Evolutionary conservation across 2,329 filamentous ascomycete species (phyloP).

Genomic region (Cercospora sp.): DNA sequence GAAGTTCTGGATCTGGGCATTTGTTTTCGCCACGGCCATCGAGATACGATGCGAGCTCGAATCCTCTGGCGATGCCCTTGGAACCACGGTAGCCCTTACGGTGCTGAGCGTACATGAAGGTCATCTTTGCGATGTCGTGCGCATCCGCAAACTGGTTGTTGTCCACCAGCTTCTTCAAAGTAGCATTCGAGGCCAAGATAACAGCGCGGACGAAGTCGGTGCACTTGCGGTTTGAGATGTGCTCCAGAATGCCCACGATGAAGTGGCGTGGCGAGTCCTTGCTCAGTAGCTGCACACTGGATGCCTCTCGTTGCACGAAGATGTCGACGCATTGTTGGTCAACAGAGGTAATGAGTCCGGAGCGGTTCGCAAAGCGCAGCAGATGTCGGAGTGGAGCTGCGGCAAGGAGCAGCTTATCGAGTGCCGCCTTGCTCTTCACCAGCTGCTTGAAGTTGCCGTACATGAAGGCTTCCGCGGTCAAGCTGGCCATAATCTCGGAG

Average conservation of each 20-base stretch:
- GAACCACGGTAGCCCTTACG: constrained; percentile 46
- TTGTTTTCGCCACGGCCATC: constrained; percentile 45
- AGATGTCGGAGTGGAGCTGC: constrained; percentile 44
- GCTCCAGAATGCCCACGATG: constrained; percentile 45
- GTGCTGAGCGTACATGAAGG: constrained; percentile 46
- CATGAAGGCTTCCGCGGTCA: constrained; percentile 36
- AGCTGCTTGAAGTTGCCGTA: constrained; percentile 44
- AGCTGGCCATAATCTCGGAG: constrained; percentile 42
- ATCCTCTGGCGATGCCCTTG: constrained; percentile 46
- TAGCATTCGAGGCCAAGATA: constrained; percentile 43
- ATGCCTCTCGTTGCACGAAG: constrained; percentile 41
- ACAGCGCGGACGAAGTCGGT: constrained; percentile 45
- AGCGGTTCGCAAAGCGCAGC: constrained; percentile 37
- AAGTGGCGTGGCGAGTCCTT: constrained; percentile 38
- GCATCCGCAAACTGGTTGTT: constrained; percentile 45
- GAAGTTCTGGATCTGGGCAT: constrained; percentile 39
- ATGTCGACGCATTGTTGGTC: constrained; percentile 30
- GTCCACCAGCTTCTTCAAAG: constrained; percentile 41
- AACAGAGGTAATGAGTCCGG: constrained; percentile 42
- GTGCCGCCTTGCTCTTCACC: constrained; percentile 31
- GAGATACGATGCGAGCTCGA: constrained; percentile 49
- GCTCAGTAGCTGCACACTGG: constrained; percentile 37
- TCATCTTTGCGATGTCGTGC: constrained; percentile 46
- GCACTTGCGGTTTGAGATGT: constrained; percentile 42
- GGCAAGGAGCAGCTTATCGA: constrained; percentile 39